A percentile compares a stretch with the other conserved stretches of the same genome.
Conservation (phyloP, 257 asterid genomes). For the Misopates orontium region DNA sequence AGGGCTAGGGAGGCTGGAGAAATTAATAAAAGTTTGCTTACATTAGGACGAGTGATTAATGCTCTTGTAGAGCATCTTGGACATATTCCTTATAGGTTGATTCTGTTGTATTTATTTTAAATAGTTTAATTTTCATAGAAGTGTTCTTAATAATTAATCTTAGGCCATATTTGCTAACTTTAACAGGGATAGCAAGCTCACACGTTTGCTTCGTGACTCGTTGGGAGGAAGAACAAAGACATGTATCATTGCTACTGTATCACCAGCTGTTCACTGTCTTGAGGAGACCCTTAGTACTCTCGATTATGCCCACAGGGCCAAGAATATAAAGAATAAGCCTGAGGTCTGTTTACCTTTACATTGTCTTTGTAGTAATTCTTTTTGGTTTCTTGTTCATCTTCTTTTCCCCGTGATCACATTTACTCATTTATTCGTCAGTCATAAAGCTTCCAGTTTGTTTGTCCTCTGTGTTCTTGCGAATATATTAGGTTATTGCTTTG, state of each 20-base stretch:
- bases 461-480: neutral
- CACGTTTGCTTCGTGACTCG: conserved; percentile 86
- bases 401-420: no score
- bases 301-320: conserved; percentile 92
- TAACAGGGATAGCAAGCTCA: conserved; percentile 83
- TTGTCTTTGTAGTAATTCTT: neutral
- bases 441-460: no score
- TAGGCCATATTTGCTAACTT: conserved; percentile 10
- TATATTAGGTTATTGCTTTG: neutral
- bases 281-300: conserved; percentile 93
- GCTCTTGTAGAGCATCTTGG: conserved; percentile 94
- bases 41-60: conserved; percentile 81
- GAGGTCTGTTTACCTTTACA: conserved; percentile 51
- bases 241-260: conserved; percentile 84
- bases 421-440: no score
- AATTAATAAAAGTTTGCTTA: conserved; percentile 88
- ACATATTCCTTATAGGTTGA: conserved; percentile 80
- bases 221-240: conserved; percentile 93
- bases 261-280: conserved; percentile 91
- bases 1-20: conserved; percentile 96
- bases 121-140: conserved; percentile 3
- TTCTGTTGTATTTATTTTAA: neutral
- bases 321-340: conserved; percentile 86
- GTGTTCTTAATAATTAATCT: conserved; percentile 6
- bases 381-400: no score